Conservation (phyloP, 2,329 filamentous ascomycete species). For the Paecilomyces fulvus region DNA sequence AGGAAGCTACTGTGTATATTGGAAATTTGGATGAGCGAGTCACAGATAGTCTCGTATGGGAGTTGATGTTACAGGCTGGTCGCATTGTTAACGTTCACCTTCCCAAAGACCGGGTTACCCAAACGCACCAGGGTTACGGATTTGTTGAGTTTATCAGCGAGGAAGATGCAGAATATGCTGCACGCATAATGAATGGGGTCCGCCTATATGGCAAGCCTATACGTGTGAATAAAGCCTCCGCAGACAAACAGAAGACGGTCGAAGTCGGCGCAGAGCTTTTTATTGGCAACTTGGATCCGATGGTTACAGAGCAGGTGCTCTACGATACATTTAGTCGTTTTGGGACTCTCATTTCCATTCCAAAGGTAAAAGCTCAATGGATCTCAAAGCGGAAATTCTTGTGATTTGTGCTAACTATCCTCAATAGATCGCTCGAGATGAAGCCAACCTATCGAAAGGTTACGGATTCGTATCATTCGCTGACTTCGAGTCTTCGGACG, state of each 20-base stretch:
- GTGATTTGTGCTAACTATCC: not conserved
- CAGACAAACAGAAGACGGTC: slow-evolving; percentile 87
- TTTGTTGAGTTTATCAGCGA: slow-evolving; percentile 98
- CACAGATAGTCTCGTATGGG: slow-evolving; percentile 83
- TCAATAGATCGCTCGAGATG: slow-evolving; percentile 64
- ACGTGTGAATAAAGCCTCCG: slow-evolving; percentile 86
- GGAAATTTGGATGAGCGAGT: slow-evolving; percentile 98
- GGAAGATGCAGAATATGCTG: slow-evolving; percentile 92
- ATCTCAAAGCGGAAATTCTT: not conserved
- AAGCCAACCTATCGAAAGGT: slow-evolving; percentile 80
- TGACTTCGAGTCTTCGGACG: slow-evolving; percentile 88
- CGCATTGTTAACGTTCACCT: slow-evolving; percentile 97
- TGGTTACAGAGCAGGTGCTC: slow-evolving; percentile 91
- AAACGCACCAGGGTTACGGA: slow-evolving; percentile 94
- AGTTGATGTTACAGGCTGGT: slow-evolving; percentile 96
- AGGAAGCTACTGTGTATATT: slow-evolving; percentile 95
- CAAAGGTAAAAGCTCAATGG: slow-evolving; percentile 55
- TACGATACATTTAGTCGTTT: slow-evolving; percentile 95
- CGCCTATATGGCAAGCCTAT: slow-evolving; percentile 89
- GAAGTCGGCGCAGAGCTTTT: slow-evolving; percentile 97
- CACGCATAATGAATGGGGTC: slow-evolving; percentile 93
- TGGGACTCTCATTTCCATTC: slow-evolving; percentile 71
- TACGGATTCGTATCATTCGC: slow-evolving; percentile 94
- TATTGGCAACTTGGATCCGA: slow-evolving; percentile 85
- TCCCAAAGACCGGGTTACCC: slow-evolving; percentile 94